Evolutionary conservation across 495 filamentous ascomycete species (phyloP), one percentile per base, ranked within the genome.

Genomic region (Podospora comata): DNA sequence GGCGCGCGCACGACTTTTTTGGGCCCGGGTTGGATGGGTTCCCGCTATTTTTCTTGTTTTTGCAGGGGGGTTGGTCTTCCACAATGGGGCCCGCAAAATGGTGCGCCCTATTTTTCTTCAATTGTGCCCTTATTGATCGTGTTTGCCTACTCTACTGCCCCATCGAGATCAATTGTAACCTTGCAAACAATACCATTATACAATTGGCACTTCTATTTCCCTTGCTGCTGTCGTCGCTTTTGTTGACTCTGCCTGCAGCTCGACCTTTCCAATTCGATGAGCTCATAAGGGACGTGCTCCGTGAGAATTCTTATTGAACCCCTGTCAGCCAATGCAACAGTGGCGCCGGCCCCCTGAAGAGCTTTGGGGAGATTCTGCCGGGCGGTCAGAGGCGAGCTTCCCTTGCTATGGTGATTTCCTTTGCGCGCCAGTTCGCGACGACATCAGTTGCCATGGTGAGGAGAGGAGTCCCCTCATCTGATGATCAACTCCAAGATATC

Each of bases 331-430:
- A 58, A 58, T 58, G 55, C 55, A 26, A 58, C 55, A 26, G 55
- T 58, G 55, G 55, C n/a, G 23, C n/a, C 9, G 15, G 39, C 39
- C 39, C 39, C 39, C n/a, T 53, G 54, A 30, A 19, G 48, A 65
- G 19, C 28, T 20, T 27, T 67, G 23, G 39, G 26, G 6, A 15
- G 27, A 34, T 69, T 67, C 67, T 72, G 70, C 70, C 70, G 39
- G 70, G 70, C 70, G 70, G 70, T 72, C 59, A 64, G 13, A 39
- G 28, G 48, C 0, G 20, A 48, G 39, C 39, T 48, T 48, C 39
- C 39, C 39, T 11, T 16, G 9, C 6, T 2, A 18, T 0, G 13
- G 39, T 48, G 39, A 48, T 48, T 48, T 48, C 39, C 39, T 48
- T 48, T 48, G 39, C 13, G 39, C 39, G 39, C 39, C 39, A 48